Percentiles rank a stretch among this genome's conserved stretches.
These are phyloP conservation scores for Obba rivulosa DNA, from an alignment of 768 basidiomycete genomes.

Conservation along the genomic window DNA sequence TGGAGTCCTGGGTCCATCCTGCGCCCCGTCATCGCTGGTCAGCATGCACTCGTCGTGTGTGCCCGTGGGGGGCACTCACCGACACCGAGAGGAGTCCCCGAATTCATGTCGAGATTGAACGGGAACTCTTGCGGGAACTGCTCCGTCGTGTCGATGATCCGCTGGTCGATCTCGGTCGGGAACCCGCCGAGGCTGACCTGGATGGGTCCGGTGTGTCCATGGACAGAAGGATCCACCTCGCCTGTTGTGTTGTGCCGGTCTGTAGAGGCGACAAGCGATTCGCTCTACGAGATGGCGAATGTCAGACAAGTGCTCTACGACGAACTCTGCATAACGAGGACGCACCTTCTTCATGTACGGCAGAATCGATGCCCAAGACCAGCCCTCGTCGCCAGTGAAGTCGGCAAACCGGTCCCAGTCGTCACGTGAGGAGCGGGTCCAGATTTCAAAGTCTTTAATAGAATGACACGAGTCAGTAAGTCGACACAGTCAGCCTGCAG, in stretches of 20 bases:
- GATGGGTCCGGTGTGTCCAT: constrained; percentile 18
- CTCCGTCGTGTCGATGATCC: constrained; percentile 28
- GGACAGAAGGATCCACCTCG: constrained; percentile 16
- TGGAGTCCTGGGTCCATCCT: constrained; percentile 11
- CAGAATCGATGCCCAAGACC: constrained; percentile 20
- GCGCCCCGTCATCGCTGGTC: too few species aligned
- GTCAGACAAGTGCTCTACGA: too few species aligned
- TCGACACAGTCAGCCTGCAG: background rate
- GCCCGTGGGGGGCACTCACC: too few species aligned
- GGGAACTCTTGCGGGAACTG: constrained; percentile 33
- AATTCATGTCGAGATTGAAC: constrained; percentile 38
- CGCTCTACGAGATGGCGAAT: constrained; percentile 11
- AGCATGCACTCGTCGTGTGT: too few species aligned
- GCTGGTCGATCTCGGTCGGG: constrained; percentile 2
- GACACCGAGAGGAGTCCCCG: constrained; percentile 36
- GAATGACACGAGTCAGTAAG: background rate
- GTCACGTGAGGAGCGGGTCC: constrained; percentile 21
- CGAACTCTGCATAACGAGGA: background rate
- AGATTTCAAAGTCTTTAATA: constrained; percentile 20
- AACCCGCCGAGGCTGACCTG: constrained; percentile 12
- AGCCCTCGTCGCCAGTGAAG: constrained; percentile 22
- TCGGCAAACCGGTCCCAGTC: constrained; percentile 21
- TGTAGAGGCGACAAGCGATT: constrained; percentile 14
- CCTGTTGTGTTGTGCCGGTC: constrained; percentile 19
- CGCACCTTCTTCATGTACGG: constrained; percentile 21